A percentile compares a stretch with the other conserved stretches of the same genome.
Evolutionary conservation across 495 filamentous ascomycete genomes (phyloP).

Genomic region (Tetracladium marchalianum): DNA sequence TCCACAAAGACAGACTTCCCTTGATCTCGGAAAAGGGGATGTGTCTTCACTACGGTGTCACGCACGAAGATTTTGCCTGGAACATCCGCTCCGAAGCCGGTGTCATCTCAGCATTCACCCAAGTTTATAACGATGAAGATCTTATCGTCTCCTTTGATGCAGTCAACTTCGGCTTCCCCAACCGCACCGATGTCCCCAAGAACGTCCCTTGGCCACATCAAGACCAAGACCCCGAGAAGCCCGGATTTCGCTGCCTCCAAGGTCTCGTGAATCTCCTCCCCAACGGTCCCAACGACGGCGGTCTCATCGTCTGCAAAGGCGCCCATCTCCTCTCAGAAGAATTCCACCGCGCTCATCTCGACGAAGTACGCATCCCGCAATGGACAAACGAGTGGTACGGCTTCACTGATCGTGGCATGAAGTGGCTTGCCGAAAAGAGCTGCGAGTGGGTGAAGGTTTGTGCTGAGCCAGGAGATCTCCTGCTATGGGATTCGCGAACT

Average conservation of each 20-base stretch:
- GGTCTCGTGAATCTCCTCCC: constrained; percentile 36
- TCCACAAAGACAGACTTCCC: constrained; percentile 26
- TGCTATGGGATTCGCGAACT: constrained; percentile 33
- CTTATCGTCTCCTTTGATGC: constrained; percentile 37
- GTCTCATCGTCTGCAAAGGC: constrained; percentile 29
- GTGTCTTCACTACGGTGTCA: constrained; percentile 28
- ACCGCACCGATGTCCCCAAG: constrained; percentile 25
- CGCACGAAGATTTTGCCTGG: constrained; percentile 37
- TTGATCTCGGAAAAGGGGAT: constrained; percentile 34
- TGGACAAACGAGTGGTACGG: constrained; percentile 33
- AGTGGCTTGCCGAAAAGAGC: constrained; percentile 29
- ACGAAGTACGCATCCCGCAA: constrained; percentile 24
- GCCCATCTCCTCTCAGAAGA: constrained; percentile 25
- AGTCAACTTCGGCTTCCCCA: constrained; percentile 31
- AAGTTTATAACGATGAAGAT: constrained; percentile 30
- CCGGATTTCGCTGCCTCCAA: constrained; percentile 36
- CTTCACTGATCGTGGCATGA: constrained; percentile 28
- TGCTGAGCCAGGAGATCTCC: constrained; percentile 32
- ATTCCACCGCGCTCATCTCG: constrained; percentile 27
- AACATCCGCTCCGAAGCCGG: constrained; percentile 31
- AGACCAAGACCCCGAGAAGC: constrained; percentile 33
- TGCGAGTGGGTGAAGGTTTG: constrained; percentile 29
- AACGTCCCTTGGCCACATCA: constrained; percentile 38
- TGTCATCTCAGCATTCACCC: constrained; percentile 29
- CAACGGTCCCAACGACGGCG: constrained; percentile 33